Conservation (phyloP, 345 rosid species). For the Lepidium aucheri region DNA sequence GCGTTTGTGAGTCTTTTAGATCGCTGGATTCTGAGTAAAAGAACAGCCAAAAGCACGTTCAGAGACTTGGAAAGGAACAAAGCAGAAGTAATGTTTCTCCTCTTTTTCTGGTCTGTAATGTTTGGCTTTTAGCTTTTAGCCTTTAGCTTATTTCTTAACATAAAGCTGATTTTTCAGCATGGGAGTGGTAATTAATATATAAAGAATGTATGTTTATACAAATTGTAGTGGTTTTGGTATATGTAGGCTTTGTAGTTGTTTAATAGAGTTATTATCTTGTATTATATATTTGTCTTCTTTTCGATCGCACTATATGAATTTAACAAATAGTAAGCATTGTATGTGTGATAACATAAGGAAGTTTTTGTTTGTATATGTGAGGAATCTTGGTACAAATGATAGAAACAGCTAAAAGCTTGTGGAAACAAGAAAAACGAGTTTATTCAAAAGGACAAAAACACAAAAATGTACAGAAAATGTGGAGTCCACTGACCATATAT, state of each 20-base stretch:
- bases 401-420: constrained; percentile 16
- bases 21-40: background rate
- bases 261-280: background rate
- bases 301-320: background rate
- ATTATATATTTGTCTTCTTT: background rate
- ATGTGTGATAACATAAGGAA: background rate
- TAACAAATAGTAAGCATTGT: background rate
- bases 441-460: constrained; percentile 1
- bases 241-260: background rate
- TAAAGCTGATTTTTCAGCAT: constrained; percentile 19
- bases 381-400: constrained; percentile 21
- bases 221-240: background rate
- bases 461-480: background rate
- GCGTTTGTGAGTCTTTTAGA: constrained; percentile 6
- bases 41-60: constrained; percentile 9
- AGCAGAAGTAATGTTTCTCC: background rate
- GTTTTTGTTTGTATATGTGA: constrained; percentile 12
- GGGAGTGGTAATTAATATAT: background rate
- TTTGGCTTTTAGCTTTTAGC: constrained; percentile 17
- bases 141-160: background rate
- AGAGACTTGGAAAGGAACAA: constrained; percentile 3
- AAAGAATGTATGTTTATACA: constrained; percentile 12
- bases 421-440: constrained; percentile 2
- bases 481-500: constrained; percentile 14
- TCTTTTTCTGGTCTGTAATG: background rate